These are phyloP conservation scores for Microbotryum saponariae DNA, from an alignment of 1,284 basidiomycete genomes.

Conservation along the genomic window DNA sequence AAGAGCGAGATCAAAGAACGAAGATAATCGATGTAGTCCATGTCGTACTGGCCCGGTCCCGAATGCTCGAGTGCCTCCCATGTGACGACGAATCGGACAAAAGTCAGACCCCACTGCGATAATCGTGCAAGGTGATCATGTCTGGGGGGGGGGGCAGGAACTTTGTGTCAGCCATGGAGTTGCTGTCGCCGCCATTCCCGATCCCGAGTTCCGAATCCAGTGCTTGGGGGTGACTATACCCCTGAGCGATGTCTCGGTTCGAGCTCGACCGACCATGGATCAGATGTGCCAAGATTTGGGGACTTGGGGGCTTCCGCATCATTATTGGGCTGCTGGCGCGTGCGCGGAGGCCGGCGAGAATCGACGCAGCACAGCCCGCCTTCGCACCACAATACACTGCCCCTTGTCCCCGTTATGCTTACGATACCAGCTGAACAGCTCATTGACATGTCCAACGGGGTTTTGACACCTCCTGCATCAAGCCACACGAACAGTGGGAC, in stretches of 20 bases:
- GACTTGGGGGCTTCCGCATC: neutral
- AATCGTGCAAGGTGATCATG: constrained; percentile 38
- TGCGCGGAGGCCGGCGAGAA: constrained; percentile 10
- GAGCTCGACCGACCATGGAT: neutral
- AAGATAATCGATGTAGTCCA: constrained; percentile 74
- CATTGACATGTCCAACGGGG: too few relatives aligned
- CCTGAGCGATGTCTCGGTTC: too few relatives aligned
- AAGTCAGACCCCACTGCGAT: constrained; percentile 41
- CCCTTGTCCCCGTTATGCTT: too few relatives aligned
- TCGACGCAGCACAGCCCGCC: neutral
- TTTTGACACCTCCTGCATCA: neutral
- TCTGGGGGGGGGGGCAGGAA: constrained; percentile 7
- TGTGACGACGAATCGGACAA: constrained; percentile 65
- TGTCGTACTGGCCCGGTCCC: constrained; percentile 78
- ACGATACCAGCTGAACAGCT: too few relatives aligned
- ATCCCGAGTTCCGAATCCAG: too few relatives aligned
- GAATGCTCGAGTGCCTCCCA: constrained; percentile 95
- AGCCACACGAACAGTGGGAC: neutral
- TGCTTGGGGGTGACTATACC: too few relatives aligned
- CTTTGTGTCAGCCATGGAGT: neutral
- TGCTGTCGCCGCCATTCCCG: neutral
- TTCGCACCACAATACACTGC: neutral
- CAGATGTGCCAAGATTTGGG: neutral
- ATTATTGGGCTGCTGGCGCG: constrained; percentile 1
- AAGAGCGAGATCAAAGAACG: constrained; percentile 64